These are phyloP conservation scores for Agarophyton chilense DNA, from an alignment of 23 red algal species.

Conservation along the genomic window DNA sequence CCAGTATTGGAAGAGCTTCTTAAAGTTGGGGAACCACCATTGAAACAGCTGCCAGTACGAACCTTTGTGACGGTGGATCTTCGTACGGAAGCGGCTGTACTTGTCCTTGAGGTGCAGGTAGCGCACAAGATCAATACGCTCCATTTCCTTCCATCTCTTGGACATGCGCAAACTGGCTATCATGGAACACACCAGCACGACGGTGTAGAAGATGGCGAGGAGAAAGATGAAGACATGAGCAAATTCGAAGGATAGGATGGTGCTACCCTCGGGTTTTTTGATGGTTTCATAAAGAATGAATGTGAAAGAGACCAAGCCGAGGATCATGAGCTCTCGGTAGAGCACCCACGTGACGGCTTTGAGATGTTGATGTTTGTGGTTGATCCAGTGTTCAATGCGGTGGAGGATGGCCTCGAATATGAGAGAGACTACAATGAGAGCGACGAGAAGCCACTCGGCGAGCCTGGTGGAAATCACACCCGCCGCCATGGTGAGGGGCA, in stretches of 20 bases:
- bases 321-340: constrained; percentile 86
- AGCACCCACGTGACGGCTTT: constrained; percentile 37
- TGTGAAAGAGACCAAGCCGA: constrained; percentile 66
- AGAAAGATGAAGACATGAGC: constrained; percentile 88
- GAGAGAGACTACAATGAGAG: constrained; percentile 69
- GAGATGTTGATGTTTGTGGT: constrained; percentile 64
- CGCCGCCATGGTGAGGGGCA: constrained; percentile 7
- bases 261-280: constrained; percentile 34
- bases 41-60: constrained; percentile 59
- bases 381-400: constrained; percentile 66
- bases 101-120: constrained; percentile 76
- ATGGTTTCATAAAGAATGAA: constrained; percentile 69
- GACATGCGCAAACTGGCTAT: constrained; percentile 49
- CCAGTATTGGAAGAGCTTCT: constrained; percentile 45
- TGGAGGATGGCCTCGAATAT: constrained; percentile 52
- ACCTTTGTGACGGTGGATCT: constrained; percentile 38
- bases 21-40: constrained; percentile 69
- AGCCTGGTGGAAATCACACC: constrained; percentile 48
- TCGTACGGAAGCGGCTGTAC: constrained; percentile 38
- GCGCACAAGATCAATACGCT: constrained; percentile 59
- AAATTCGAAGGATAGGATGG: constrained; percentile 75
- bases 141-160: constrained; percentile 69
- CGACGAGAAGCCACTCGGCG: constrained; percentile 74
- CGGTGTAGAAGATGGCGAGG: constrained; percentile 78
- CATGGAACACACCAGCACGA: constrained; percentile 58